These are phyloP conservation scores for Lachnellula subtilissima DNA, from an alignment of 2,329 filamentous ascomycete species.

Conservation along the genomic window DNA sequence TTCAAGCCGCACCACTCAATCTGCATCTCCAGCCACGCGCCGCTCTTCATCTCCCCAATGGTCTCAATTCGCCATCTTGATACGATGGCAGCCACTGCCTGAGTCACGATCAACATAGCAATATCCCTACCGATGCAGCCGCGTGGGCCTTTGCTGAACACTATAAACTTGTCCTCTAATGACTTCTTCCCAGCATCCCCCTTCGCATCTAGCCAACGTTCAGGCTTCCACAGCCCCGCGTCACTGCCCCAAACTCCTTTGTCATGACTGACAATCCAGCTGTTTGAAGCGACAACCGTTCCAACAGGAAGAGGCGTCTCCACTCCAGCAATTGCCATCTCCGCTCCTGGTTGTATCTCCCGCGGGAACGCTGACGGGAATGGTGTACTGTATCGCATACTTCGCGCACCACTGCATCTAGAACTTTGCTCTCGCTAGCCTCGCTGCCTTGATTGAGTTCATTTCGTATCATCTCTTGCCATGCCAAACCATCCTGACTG, in stretches of 20 bases:
- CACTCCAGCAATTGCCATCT: conserved; percentile 1
- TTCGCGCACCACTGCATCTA: conserved; percentile 1
- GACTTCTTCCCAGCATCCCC: conserved; percentile 29
- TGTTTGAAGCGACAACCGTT: conserved; percentile 4
- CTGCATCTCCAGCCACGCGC: conserved; percentile 4
- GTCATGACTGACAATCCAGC: conserved; percentile 4
- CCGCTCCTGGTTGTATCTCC: not conserved
- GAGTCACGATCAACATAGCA: conserved; percentile 1
- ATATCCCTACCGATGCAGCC: conserved; percentile 38
- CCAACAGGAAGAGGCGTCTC: not conserved
- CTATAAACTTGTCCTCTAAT: conserved; percentile 34
- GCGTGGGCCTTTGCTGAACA: conserved; percentile 36
- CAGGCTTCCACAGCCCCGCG: conserved; percentile 1
- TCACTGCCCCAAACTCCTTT: conserved; percentile 3
- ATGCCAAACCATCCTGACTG: not conserved
- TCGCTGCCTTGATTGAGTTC: not conserved
- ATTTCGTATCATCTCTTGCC: not conserved
- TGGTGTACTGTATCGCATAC: not conserved
- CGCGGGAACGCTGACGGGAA: conserved; percentile 4
- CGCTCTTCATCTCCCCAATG: not conserved
- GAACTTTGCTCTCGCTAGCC: not conserved
- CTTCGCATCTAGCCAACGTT: conserved; percentile 33
- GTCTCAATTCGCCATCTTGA: not conserved
- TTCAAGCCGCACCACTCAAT: not conserved
- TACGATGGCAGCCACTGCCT: not conserved